Evolutionary conservation across 768 basidiomycete genomes (phyloP), one percentile per base, ranked within the genome.

Genomic region (Mycena rebaudengoi): DNA sequence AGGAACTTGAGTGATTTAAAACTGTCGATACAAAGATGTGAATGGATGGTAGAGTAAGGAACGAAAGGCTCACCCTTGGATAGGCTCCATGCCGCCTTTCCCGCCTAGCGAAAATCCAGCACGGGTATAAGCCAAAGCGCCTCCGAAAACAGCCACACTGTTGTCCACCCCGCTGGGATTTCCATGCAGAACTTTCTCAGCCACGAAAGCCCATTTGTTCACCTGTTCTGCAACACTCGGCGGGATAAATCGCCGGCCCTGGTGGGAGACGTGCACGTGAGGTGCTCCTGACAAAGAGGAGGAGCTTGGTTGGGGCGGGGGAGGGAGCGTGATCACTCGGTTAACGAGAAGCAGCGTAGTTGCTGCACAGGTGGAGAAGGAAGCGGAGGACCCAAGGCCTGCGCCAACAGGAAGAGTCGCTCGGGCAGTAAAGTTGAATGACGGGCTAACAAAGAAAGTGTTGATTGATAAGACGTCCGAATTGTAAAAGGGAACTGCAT

Each of bases 101-200:
- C 82, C 88, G 12, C 40, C 44, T 7, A 65, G 43, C 51, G 85
- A 88, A 65, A 91, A 94, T 62, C 91, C 89, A 68, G 93, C 81
- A 58, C 92, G 87, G 18, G 91, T 93, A 78, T 97, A 99, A 20
- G 90, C 88, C 67, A 99, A 82, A 26, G 95, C 98, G 48, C 97
- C 97, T 20, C 98, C 98, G 71, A 90, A 92, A 0, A 95, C 92
- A 16, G 93, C 86, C 33, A 98, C 94, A 20, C 96, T 92, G 75
- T 99, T 99, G 75, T 99, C 98, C 23, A 99, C 92, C 10, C 98
- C 98, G 70, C 95, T 97, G 3, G 98, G 98, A 71, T 92, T 99
- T 0, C 98, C 98, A 74, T 99, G 98, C 51, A 98, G 79, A 40
- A 99, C 91, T 77, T 99, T 99, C 80, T 99, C 98, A 12, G 91